Evolutionary conservation across 2,329 filamentous ascomycete genomes (phyloP).

Genomic region (Colletotrichum sp.): DNA sequence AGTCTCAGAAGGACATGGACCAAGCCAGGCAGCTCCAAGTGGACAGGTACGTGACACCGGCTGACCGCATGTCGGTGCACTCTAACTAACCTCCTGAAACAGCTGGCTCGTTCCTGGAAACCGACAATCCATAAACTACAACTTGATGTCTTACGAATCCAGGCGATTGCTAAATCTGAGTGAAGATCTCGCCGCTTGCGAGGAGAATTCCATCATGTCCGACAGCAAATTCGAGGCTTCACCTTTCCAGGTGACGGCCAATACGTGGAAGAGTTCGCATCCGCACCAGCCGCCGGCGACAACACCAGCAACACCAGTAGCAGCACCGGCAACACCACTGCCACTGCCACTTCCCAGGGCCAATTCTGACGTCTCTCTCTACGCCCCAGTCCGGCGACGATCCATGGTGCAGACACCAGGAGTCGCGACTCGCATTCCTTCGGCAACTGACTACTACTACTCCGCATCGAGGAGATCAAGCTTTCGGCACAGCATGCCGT

Average conservation of each 20-base stretch:
- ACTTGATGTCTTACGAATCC: slow-evolving; percentile 50
- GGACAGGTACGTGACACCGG: slow-evolving; percentile 5
- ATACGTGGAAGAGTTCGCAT: slow-evolving; percentile 41
- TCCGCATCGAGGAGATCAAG: slow-evolving; percentile 31
- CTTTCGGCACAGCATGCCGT: slow-evolving; percentile 41
- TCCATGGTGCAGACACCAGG: slow-evolving; percentile 55
- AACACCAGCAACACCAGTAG: neutral
- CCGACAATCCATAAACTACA: slow-evolving; percentile 46
- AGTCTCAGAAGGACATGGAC: slow-evolving; percentile 19
- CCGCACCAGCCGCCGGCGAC: slow-evolving; percentile 25
- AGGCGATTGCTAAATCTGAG: slow-evolving; percentile 45
- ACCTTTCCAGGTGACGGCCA: slow-evolving; percentile 31
- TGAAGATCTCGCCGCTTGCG: slow-evolving; percentile 34
- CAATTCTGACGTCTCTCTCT: slow-evolving; percentile 54
- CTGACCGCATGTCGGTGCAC: neutral
- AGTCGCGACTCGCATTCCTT: slow-evolving; percentile 46
- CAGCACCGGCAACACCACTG: neutral
- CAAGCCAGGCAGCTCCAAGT: slow-evolving; percentile 22
- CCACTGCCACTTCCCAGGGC: slow-evolving; percentile 32
- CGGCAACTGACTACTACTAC: slow-evolving; percentile 3
- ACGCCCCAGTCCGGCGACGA: slow-evolving; percentile 51
- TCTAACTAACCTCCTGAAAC: slow-evolving; percentile 4
- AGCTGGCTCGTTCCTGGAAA: slow-evolving; percentile 36
- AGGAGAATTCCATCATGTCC: slow-evolving; percentile 35
- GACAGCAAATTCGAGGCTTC: slow-evolving; percentile 37